phyloP scores from a whole-genome alignment of 495 filamentous ascomycete genomes.

The Staphylotrichum tortipilum region DNA sequence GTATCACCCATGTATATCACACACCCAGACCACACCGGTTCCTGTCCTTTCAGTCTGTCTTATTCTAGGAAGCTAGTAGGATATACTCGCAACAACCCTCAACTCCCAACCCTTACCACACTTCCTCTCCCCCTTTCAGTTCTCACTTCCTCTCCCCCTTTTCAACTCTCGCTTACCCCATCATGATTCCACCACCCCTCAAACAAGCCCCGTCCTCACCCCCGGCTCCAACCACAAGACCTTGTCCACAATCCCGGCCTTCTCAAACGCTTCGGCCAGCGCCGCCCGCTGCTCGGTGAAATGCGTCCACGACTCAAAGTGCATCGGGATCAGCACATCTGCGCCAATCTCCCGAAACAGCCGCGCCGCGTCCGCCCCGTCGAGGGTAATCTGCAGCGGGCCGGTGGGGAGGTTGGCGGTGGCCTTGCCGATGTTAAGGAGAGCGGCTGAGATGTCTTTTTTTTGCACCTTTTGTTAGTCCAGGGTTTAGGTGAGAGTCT shows the following conservation, averaged over 20 bases:
- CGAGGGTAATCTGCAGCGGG: conserved; percentile 42
- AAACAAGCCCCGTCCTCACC: conserved; percentile 16
- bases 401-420: conserved; percentile 20
- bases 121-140: background rate
- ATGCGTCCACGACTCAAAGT: conserved; percentile 46
- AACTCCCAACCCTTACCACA: no score
- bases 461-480: no score
- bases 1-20: no score
- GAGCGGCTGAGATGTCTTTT: conserved; percentile 25
- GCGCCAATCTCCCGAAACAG: conserved; percentile 37
- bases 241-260: conserved; percentile 50
- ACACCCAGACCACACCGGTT: no score
- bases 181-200: background rate
- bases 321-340: conserved; percentile 44
- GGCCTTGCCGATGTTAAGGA: conserved; percentile 34
- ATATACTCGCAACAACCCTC: no score
- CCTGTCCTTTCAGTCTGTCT: no score
- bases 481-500: no score
- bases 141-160: no score
- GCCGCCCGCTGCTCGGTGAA: conserved; percentile 32
- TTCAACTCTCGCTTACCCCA: background rate
- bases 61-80: no score
- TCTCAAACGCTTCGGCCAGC: conserved; percentile 47
- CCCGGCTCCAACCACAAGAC: conserved; percentile 30
- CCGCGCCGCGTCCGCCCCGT: conserved; percentile 35